phyloP scores from a whole-genome alignment of 768 basidiomycete species.

The Tricholomella constricta region DNA sequence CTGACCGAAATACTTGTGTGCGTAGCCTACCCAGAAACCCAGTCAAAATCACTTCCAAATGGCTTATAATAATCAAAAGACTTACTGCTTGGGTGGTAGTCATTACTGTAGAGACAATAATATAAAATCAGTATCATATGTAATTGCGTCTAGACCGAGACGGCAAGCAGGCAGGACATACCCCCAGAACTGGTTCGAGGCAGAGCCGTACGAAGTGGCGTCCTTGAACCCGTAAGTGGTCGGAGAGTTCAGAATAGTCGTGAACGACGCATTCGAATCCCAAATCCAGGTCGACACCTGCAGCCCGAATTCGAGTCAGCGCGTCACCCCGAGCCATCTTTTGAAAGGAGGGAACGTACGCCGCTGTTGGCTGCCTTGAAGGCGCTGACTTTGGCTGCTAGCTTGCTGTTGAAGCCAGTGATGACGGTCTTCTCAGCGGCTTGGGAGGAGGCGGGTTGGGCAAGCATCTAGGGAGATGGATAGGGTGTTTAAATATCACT shows the following conservation, averaged over 20 bases:
- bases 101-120: constrained; percentile 39
- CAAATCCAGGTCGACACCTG: constrained; percentile 51
- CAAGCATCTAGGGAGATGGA: constrained; percentile 44
- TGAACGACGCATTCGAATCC: constrained; percentile 53
- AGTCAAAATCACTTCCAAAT: background rate
- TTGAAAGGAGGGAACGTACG: too few relatives aligned
- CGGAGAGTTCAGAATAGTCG: constrained; percentile 48
- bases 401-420: constrained; percentile 50
- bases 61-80: background rate
- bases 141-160: too few relatives aligned
- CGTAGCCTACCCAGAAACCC: constrained; percentile 30
- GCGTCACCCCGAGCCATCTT: too few relatives aligned
- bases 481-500: background rate
- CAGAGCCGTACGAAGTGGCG: constrained; percentile 45
- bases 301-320: too few relatives aligned
- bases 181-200: constrained; percentile 56
- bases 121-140: too few relatives aligned
- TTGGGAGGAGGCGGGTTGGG: constrained; percentile 39
- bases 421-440: constrained; percentile 49
- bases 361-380: constrained; percentile 48
- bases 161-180: too few relatives aligned
- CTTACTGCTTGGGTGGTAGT: constrained; percentile 57
- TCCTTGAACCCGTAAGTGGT: constrained; percentile 58
- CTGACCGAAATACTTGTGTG: constrained; percentile 40
- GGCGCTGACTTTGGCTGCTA: constrained; percentile 38